Percentiles rank a stretch among this genome's conserved stretches.
Evolutionary conservation across 441 rosid genomes (phyloP).

Genomic region (Jatropha podagrica): DNA sequence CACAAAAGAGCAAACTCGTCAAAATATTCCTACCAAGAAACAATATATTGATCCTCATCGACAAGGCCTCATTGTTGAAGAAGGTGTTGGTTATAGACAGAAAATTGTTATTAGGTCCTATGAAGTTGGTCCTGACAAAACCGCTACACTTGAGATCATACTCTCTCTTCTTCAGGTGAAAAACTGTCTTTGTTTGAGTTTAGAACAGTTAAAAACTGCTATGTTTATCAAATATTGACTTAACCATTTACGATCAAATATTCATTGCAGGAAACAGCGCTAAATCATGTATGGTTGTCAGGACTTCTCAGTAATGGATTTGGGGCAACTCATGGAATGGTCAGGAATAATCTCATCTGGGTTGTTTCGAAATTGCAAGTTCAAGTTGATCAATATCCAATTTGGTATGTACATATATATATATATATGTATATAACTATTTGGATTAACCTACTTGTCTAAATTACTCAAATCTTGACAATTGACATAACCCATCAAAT

Average conservation of each 20-base stretch:
- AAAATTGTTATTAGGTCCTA: constrained; percentile 61
- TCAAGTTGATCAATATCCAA: constrained; percentile 59
- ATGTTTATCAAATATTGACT: no score
- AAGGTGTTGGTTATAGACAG: constrained; percentile 59
- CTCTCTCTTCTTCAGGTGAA: constrained; percentile 65
- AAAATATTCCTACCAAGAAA: constrained; percentile 62
- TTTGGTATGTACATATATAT: constrained; percentile 40
- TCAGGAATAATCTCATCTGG: constrained; percentile 74
- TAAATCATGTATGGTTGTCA: constrained; percentile 84
- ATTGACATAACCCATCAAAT: background rate
- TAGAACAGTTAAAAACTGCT: no score
- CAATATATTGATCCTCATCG: constrained; percentile 57
- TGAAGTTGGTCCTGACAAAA: constrained; percentile 73
- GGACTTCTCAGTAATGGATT: constrained; percentile 78
- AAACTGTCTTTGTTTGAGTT: background rate
- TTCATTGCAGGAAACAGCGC: constrained; percentile 56
- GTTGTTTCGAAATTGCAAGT: constrained; percentile 74
- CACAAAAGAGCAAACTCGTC: constrained; percentile 37
- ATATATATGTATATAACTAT: no score
- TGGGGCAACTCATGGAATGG: constrained; percentile 76
- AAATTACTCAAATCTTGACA: no score
- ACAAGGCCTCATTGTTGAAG: constrained; percentile 57
- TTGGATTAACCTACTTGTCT: no score
- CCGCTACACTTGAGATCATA: constrained; percentile 60
- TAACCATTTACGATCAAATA: no score